phyloP scores from a whole-genome alignment of 2,329 filamentous ascomycete genomes.

The Neofusicoccum kwambonambiense region DNA sequence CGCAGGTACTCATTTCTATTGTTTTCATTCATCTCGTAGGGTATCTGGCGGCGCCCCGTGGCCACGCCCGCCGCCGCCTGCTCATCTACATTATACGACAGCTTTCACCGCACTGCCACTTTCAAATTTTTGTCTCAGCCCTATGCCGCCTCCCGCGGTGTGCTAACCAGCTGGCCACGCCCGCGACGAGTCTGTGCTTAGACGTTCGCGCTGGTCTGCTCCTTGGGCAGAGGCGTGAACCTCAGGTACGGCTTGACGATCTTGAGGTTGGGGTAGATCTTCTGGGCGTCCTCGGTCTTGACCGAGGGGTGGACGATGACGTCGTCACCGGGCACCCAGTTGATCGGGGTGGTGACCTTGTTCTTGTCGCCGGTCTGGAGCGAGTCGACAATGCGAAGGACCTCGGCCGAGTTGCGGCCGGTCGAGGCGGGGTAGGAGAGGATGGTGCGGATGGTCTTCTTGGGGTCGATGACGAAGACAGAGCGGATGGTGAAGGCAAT shows the following conservation, averaged over 20 bases:
- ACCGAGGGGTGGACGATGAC: conserved; percentile 86
- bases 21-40: conserved; percentile 14
- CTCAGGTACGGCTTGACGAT: conserved; percentile 68
- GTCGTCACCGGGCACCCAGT: conserved; percentile 86
- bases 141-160: not conserved
- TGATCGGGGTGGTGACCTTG: conserved; percentile 83
- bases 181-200: not conserved
- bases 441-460: conserved; percentile 91
- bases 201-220: conserved; percentile 37
- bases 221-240: conserved; percentile 61
- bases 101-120: not conserved
- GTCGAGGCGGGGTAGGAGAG: conserved; percentile 85
- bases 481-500: conserved; percentile 92
- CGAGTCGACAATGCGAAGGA: conserved; percentile 58
- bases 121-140: conserved; percentile 10
- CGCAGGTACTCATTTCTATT: conserved; percentile 14
- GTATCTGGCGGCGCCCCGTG: conserved; percentile 30
- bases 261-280: conserved; percentile 75
- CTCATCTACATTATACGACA: conserved; percentile 8
- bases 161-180: not conserved
- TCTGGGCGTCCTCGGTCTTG: conserved; percentile 80
- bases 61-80: conserved; percentile 25
- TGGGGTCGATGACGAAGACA: conserved; percentile 91
- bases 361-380: conserved; percentile 75
- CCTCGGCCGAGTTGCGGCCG: conserved; percentile 61